Conservation (phyloP, 2,329 filamentous ascomycete species). For the Aquanectria penicillioides region DNA sequence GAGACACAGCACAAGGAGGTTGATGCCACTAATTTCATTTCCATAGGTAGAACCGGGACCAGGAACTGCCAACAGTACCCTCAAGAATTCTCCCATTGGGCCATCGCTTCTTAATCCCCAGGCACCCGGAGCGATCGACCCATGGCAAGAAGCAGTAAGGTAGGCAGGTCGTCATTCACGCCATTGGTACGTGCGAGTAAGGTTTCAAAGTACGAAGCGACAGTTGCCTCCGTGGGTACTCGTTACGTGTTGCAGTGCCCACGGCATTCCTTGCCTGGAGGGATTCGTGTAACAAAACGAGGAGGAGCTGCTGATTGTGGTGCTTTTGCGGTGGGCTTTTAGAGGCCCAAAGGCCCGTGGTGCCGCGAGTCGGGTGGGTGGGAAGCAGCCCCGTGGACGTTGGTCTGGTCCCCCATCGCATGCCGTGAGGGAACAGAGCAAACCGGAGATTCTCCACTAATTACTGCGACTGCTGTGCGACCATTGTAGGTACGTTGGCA, state of each 20-base stretch:
- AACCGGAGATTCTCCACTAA: constrained; percentile 3
- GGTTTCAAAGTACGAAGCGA: constrained; percentile 7
- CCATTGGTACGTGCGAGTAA: neutral
- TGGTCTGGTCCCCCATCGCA: too few species aligned
- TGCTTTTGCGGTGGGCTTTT: neutral
- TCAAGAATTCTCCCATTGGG: constrained; percentile 33
- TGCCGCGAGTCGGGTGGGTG: constrained; percentile 3
- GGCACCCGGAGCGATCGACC: constrained; percentile 29
- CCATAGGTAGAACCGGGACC: constrained; percentile 10
- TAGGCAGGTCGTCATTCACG: constrained; percentile 26
- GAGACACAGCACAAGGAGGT: too few species aligned
- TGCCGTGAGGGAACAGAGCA: too few species aligned
- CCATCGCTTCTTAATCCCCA: constrained; percentile 13
- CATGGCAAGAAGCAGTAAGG: constrained; percentile 23
- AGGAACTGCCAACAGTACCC: neutral
- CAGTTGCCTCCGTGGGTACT: constrained; percentile 3
- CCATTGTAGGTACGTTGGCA: constrained; percentile 1
- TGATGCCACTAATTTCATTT: too few species aligned
- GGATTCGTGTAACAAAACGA: neutral
- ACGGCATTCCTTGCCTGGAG: neutral
- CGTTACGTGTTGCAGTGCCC: constrained; percentile 14
- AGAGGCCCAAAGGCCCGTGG: constrained; percentile 3
- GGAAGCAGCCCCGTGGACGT: neutral
- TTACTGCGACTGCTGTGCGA: constrained; percentile 1
- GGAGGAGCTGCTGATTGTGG: constrained; percentile 7